Base-by-base conservation (phyloP, 2,329 filamentous ascomycete genomes). In the Colletotrichum magnum region DNA sequence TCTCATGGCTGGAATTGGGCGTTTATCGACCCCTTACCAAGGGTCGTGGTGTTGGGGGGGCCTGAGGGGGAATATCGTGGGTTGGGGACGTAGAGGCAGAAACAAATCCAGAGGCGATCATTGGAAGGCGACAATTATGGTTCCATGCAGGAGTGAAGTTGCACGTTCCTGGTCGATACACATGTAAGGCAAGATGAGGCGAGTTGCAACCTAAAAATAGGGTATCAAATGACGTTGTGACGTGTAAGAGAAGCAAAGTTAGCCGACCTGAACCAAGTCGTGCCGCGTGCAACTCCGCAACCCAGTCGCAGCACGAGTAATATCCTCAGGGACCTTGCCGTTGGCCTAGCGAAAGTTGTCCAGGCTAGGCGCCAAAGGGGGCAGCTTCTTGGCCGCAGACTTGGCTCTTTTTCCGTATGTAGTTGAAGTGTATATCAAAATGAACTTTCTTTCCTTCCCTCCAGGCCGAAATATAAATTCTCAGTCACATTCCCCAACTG, bases 211-310 rank as follows among this genome's bases (percentile, higher is more conserved):
- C 62, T 61, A 61, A 52, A 69, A 61, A 66, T 57, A 61, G 62
- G 50, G 36, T 26, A 51, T 54, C 9, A 24, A 60, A 69, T 69
- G 62, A 66, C 62, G 66, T 60, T 69, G 54, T 36, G 61, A 60
- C 61, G 28, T 51, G 66, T 69, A 39, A 60, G 66, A 66, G 62
- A 69, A 69, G 66, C 61, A 69, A 69, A 66, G 48, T 69, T 69
- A 69, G 62, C 66, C 61, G 66, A 69, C 61, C 51, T 57, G 32
- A 26, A 59, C 54, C 61, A 64, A 28, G 9, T 53, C 45, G 21
- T 59, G 41, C 43, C 65, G 53, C 53, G 60, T 58, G 65, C 53
- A 68, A 48, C 61, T 62, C 53, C 54, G 39, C 61, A 54, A 18
- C 15, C 28, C 63, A 56, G 32, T 65, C 66, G 41, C 61, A 65